Evolutionary conservation across 345 rosid genomes (phyloP), one percentile per base, ranked within the genome.

Genomic region (Carallia pectinifolia): DNA sequence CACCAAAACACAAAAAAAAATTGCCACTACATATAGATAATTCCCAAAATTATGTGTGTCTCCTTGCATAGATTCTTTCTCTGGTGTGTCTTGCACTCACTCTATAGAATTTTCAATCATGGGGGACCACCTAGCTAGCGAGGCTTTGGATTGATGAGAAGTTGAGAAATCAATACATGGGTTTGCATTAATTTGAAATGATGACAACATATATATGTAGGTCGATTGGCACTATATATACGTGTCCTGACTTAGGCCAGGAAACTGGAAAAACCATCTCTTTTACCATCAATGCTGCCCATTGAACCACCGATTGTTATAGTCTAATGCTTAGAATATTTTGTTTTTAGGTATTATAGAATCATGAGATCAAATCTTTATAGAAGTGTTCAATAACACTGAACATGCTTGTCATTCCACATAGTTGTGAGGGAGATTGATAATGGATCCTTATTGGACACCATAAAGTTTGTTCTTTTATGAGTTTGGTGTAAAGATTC

Each of bases 51-150:
- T 2, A 5, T 10, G 16, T 40, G 19, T n/a, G 6, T 63, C 31
- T 23, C 33, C 5, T 29, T 29, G 6, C 9, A 40, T 40, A 40
- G 48, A 40, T 40, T 40, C 15, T 40, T 40, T 40, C 48, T 1
- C 48, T 40, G 15, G 0, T 9, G 15, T 10, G 48, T 15, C 15
- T 29, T 19, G 39, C 33, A 15, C 7, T 1, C 52, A 53, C 61
- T 58, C 61, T 16, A 33, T 5, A 30, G 52, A 30, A 71, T 31
- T 70, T 71, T 65, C 50, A 63, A 38, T 81, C 75, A 74, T 54
- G 69, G 84, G 84, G 84, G 76, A 74, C 84, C 81, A 68, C 50
- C 18, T 61, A 29, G 61, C 17, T 47, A 23, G 67, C 34, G 48
- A 16, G 13, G 54, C 6, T 30, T 48, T 36, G 53, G 33, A 7